These are phyloP conservation scores for Boletus reticuloceps DNA, from an alignment of 768 basidiomycete species.

Conservation along the genomic window DNA sequence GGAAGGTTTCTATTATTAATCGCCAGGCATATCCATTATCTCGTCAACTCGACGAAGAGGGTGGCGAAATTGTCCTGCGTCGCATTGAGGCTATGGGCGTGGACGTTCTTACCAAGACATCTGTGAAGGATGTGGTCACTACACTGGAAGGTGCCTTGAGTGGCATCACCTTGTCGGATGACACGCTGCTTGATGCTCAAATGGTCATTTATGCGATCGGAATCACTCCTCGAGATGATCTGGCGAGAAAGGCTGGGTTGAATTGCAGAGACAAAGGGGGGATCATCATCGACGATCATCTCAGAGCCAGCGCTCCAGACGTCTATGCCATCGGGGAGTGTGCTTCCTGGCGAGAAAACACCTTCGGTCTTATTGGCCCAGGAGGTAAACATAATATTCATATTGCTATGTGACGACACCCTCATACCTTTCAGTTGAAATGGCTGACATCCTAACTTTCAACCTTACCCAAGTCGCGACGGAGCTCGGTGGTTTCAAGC, in stretches of 20 bases:
- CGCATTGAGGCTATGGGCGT: slow-evolving; percentile 62
- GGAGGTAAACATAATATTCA: slow-evolving; percentile 36
- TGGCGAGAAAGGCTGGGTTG: slow-evolving; percentile 55
- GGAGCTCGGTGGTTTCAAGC: slow-evolving; percentile 36
- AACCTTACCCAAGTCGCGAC: slow-evolving; percentile 61
- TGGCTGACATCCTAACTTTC: slow-evolving; percentile 74
- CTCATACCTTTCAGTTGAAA: slow-evolving; percentile 42
- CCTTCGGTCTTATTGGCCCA: slow-evolving; percentile 76
- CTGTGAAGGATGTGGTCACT: slow-evolving; percentile 38
- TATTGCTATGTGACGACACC: too few species aligned
- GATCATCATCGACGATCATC: slow-evolving; percentile 52
- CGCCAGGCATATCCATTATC: slow-evolving; percentile 53
- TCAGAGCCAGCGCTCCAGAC: slow-evolving; percentile 55
- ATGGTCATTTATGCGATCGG: slow-evolving; percentile 69
- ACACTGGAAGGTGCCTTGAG: slow-evolving; percentile 38
- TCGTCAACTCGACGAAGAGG: slow-evolving; percentile 55
- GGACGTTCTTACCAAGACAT: slow-evolving; percentile 44
- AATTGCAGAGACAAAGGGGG: slow-evolving; percentile 49
- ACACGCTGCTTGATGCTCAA: slow-evolving; percentile 43
- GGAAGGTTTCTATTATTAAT: slow-evolving; percentile 51
- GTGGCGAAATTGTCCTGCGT: slow-evolving; percentile 58
- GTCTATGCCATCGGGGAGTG: slow-evolving; percentile 79
- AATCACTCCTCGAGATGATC: slow-evolving; percentile 67
- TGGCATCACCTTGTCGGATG: slow-evolving; percentile 51
- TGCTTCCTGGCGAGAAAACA: slow-evolving; percentile 62